Evolutionary conservation across 2,329 filamentous ascomycete genomes (phyloP).

Genomic region (Epichloe brachyelytri): DNA sequence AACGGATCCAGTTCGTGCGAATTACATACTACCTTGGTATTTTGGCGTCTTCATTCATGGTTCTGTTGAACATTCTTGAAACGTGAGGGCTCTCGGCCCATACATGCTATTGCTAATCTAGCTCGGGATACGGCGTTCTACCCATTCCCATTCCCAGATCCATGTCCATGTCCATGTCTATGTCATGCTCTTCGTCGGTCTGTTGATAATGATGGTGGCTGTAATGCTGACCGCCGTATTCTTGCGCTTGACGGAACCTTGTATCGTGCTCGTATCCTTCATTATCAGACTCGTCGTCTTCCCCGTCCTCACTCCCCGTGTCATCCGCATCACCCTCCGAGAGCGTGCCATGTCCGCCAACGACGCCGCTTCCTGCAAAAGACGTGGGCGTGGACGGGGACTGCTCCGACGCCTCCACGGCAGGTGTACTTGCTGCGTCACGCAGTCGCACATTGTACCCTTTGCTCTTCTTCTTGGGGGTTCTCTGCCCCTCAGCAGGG

Average conservation of each 20-base stretch:
- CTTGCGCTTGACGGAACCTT: constrained; percentile 6
- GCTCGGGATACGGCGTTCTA: constrained; percentile 7
- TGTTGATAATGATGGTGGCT: constrained; percentile 6
- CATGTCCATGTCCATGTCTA: constrained; percentile 1
- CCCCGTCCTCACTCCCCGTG: constrained; percentile 10
- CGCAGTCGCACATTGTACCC: constrained; percentile 22
- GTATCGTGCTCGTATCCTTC: constrained; percentile 15
- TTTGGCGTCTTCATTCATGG: too few relatives aligned
- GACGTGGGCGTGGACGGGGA: constrained; percentile 4
- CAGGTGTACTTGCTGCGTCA: constrained; percentile 11
- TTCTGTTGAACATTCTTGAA: too few relatives aligned
- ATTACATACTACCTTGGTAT: too few relatives aligned
- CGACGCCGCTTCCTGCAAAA: not conserved
- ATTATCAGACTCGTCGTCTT: constrained; percentile 15
- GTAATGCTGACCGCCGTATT: not conserved
- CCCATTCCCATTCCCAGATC: constrained; percentile 1
- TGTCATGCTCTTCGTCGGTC: constrained; percentile 6
- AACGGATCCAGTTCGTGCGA: too few relatives aligned
- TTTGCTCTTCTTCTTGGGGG: constrained; percentile 24
- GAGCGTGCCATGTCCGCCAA: constrained; percentile 5
- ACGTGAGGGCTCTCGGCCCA: not conserved
- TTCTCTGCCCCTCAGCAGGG: constrained; percentile 20
- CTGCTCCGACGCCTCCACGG: constrained; percentile 8
- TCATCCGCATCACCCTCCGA: constrained; percentile 12
- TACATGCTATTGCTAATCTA: constrained; percentile 5